Base-by-base conservation (phyloP, 768 basidiomycete genomes). In the Leccinum olivaceopallidum region DNA sequence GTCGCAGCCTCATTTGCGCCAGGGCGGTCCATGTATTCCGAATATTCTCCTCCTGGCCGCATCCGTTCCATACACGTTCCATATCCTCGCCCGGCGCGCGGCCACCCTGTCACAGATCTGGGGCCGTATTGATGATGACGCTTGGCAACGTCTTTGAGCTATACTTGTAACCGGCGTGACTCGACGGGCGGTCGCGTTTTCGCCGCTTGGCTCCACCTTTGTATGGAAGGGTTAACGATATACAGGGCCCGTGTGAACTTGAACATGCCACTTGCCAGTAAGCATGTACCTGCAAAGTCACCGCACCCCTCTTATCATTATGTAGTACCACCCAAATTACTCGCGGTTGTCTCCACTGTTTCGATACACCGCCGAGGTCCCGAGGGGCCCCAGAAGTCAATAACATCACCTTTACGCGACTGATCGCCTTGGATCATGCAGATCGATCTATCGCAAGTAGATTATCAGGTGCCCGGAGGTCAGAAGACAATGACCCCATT, bases 291-390 rank as follows among this genome's bases (percentile, higher is more conserved):
- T 49, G 48, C 48, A 49, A 49, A 26, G 47, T 49, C 22, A 16
- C 22, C 48, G 48, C 22, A 49, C 48, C 20, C 48, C 22, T 24
- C 47, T 48, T 44, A 30, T 30, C 30, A 30, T 30, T 30, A 9
- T 44, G 42, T 48, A 24, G 24, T 16, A 51, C 18, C 18, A 30
- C 20, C 52, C 26, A 32, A 52, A 32, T 53, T 7, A n/a, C 12
- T 52, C 50, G 50, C 28, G 14, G 52, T 18, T 12, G 20, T 47
- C 44, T 47, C 44, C 44, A 47, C 20, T 12, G 44, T 20, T 47
- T 47, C 44, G 44, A 47, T 20, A 20, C 44, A 47, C 44, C 5
- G 20, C 64, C 64, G 64, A 66, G 60, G 64, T 62, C 20, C 64
- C 64, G 56, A 55, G 63, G 63, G 53, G 24, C 55, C 44, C 4